These are phyloP conservation scores for Hydrangea macrophylla DNA, from an alignment of 148 eudicot species.

Conservation along the genomic window DNA sequence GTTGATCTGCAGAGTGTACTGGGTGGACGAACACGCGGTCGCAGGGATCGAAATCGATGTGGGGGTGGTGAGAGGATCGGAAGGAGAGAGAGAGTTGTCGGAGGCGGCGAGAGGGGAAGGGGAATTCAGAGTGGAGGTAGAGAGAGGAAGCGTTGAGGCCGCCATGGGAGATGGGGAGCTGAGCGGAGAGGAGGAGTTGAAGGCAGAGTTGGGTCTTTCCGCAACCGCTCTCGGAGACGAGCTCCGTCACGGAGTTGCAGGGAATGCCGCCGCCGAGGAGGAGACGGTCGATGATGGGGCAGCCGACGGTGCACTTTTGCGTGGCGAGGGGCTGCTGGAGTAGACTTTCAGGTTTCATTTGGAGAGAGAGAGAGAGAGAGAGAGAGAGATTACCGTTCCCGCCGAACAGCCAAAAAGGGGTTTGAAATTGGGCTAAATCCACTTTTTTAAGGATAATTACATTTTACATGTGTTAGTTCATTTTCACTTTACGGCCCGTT, in stretches of 20 bases:
- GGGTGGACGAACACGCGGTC: slow-evolving; percentile 41
- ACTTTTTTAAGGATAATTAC: too few species aligned
- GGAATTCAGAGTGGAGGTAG: slow-evolving; percentile 73
- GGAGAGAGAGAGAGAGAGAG: background rate
- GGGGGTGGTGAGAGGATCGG: slow-evolving; percentile 16
- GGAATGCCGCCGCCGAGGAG: slow-evolving; percentile 81
- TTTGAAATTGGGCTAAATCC: too few species aligned
- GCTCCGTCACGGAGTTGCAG: slow-evolving; percentile 65
- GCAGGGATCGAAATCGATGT: slow-evolving; percentile 34
- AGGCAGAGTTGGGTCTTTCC: slow-evolving; percentile 91
- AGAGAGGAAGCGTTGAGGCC: slow-evolving; percentile 63
- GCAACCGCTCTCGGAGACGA: slow-evolving; percentile 74
- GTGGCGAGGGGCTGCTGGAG: slow-evolving; percentile 29
- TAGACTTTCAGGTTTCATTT: slow-evolving; percentile 56
- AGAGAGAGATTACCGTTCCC: too few species aligned
- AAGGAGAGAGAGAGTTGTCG: slow-evolving; percentile 48
- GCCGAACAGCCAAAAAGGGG: too few species aligned
- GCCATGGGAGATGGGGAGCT: slow-evolving; percentile 55
- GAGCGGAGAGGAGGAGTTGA: slow-evolving; percentile 83
- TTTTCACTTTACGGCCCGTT: too few species aligned
- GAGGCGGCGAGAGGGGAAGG: slow-evolving; percentile 80
- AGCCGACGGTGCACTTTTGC: slow-evolving; percentile 48
- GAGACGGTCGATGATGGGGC: slow-evolving; percentile 59
- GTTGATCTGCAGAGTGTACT: slow-evolving; percentile 52
- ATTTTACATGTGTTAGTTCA: too few species aligned